Percentiles rank a stretch among this genome's conserved stretches.
Conservation (phyloP, 805 yeast genomes). For the Cyberlindnera mississippiensis region DNA sequence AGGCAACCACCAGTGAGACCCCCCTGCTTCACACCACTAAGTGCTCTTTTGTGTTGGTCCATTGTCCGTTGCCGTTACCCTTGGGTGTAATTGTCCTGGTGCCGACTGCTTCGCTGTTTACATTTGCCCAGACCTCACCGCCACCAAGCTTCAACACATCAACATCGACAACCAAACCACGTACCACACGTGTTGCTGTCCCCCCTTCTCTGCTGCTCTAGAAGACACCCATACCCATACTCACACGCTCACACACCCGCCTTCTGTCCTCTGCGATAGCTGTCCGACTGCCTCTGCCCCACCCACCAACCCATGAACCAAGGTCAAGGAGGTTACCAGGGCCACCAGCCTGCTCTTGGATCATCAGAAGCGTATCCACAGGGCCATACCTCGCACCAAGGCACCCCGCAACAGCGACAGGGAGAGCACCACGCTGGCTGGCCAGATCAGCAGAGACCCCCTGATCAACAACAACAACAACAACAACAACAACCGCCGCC, state of each 20-base stretch:
- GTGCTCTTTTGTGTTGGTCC: no score
- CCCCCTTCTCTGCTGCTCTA: no score
- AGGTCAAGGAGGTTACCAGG: conserved; percentile 4
- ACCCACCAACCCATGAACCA: conserved; percentile 3
- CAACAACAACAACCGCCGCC: conserved; percentile 9
- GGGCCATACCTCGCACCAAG: conserved; percentile 1
- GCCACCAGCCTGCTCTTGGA: background rate
- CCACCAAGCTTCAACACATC: background rate
- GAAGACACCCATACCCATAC: no score
- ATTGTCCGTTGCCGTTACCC: no score
- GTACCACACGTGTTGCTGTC: background rate
- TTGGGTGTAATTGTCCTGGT: no score
- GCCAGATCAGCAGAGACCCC: conserved; percentile 3
- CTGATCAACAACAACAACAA: conserved; percentile 8
- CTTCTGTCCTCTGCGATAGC: no score
- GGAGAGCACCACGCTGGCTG: conserved; percentile 4
- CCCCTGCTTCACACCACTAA: no score
- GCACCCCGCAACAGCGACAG: conserved; percentile 5
- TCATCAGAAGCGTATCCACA: conserved; percentile 1
- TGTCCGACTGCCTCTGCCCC: no score
- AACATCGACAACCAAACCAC: conserved; percentile 1
- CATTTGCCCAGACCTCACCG: background rate
- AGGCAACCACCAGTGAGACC: no score
- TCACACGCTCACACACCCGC: no score
- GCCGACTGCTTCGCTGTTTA: no score